These are phyloP conservation scores for Castanopsis chinensis DNA, from an alignment of 306 rosid species.

Conservation along the genomic window DNA sequence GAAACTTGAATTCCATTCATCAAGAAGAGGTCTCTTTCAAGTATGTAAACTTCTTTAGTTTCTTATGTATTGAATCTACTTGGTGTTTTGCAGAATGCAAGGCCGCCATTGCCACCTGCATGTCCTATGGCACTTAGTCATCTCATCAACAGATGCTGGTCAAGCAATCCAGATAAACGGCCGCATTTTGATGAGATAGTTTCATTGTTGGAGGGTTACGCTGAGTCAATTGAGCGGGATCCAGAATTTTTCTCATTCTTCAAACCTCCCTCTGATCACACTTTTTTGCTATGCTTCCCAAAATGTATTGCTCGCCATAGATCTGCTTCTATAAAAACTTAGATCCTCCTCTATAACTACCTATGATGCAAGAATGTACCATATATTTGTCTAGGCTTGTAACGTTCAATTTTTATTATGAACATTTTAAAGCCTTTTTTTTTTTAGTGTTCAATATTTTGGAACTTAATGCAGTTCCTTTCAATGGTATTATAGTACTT, in stretches of 20 bases:
- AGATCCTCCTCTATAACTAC: neutral
- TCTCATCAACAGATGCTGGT: conserved; percentile 85
- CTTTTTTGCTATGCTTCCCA: conserved; percentile 49
- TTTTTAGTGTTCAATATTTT: conserved; percentile 5
- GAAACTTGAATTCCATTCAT: neutral
- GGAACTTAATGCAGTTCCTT: conserved; percentile 25
- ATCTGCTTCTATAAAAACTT: conserved; percentile 35
- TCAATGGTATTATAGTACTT: neutral
- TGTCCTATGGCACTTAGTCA: conserved; percentile 76
- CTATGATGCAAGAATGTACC: conserved; percentile 22
- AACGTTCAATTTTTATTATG: conserved; percentile 11
- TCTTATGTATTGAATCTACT: conserved; percentile 3
- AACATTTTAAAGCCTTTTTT: neutral
- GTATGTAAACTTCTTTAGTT: neutral
- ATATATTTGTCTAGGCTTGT: conserved; percentile 15
- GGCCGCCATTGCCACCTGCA: conserved; percentile 80
- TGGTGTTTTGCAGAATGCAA: conserved; percentile 68
- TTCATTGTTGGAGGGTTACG: conserved; percentile 50
- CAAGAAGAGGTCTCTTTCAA: neutral
- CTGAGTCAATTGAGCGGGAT: conserved; percentile 54
- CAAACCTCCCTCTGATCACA: conserved; percentile 33
- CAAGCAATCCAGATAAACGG: conserved; percentile 64
- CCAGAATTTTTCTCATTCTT: conserved; percentile 64
- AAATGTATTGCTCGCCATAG: conserved; percentile 38
- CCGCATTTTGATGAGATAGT: conserved; percentile 86